Evolutionary conservation across 73 alveolate genomes (phyloP).

Genomic region (Symbiodinium pilosum): DNA sequence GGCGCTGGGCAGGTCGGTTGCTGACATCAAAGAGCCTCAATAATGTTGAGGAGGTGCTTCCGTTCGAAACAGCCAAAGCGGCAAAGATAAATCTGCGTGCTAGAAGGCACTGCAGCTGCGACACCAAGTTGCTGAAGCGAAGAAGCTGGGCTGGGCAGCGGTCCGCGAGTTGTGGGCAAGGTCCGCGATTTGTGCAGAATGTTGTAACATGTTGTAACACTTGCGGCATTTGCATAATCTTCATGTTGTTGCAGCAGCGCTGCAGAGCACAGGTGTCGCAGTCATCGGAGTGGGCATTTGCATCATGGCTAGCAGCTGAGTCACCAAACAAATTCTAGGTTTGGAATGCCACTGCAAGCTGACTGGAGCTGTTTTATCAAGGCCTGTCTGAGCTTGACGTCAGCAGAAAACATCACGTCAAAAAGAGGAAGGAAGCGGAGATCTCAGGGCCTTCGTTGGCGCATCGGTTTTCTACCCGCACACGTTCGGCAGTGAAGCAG

Average conservation of each 20-base stretch:
- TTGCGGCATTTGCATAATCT: neutral
- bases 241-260: too few species aligned
- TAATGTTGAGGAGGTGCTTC: constrained; percentile 38
- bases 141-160: constrained; percentile 51
- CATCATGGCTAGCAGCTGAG: neutral
- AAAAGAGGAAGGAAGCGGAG: neutral
- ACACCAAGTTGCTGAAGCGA: neutral
- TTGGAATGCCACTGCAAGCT: too few species aligned
- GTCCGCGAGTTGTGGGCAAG: constrained; percentile 65
- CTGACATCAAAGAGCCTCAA: constrained; percentile 48
- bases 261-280: neutral
- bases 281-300: neutral
- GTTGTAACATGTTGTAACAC: too few species aligned
- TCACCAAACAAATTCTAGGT: too few species aligned
- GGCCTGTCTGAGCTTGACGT: constrained; percentile 18
- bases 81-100: too few species aligned
- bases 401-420: constrained; percentile 11
- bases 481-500: neutral
- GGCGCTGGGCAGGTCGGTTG: constrained; percentile 57
- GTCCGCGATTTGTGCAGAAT: neutral
- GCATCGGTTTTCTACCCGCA: too few species aligned
- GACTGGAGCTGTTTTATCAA: neutral
- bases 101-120: constrained; percentile 53
- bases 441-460: too few species aligned
- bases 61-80: too few species aligned